Evolutionary conservation across 345 rosid genomes (phyloP).

Genomic region (Gossypioides kirkii): DNA sequence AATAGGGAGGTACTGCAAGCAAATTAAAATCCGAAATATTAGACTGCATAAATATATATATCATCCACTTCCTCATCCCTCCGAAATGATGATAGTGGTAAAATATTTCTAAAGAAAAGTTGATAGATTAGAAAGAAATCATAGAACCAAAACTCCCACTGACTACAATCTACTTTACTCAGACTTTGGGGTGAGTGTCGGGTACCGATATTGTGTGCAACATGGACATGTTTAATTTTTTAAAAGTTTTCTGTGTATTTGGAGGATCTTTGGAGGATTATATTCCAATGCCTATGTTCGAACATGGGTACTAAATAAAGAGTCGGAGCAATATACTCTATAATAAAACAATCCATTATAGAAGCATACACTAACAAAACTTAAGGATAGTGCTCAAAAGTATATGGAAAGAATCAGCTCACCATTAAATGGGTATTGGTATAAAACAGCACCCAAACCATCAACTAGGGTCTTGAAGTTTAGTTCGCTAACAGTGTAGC

Average conservation of each 20-base stretch:
- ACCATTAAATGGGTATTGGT: slow-evolving; percentile 86
- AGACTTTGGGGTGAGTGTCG: background rate
- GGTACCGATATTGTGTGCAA: background rate
- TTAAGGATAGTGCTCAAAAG: background rate
- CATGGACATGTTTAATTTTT: background rate
- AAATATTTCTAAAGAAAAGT: background rate
- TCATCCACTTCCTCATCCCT: background rate
- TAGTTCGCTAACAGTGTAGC: slow-evolving; percentile 85
- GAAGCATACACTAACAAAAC: background rate
- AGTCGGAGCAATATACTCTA: background rate
- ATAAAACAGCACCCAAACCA: slow-evolving; percentile 89
- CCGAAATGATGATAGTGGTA: background rate
- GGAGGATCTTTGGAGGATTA: background rate
- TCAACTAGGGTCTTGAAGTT: slow-evolving; percentile 91
- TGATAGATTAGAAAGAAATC: background rate
- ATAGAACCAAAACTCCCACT: background rate
- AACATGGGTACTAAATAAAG: background rate
- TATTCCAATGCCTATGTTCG: background rate
- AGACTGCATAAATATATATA: slow-evolving; percentile 3
- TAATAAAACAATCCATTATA: background rate
- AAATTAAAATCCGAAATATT: slow-evolving; percentile 19
- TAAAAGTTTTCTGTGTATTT: background rate
- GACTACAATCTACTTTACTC: background rate
- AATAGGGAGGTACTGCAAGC: slow-evolving; percentile 86
- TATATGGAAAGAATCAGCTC: slow-evolving; percentile 15